A percentile compares a stretch with the other conserved stretches of the same genome.
Evolutionary conservation across 164 flowering plant species (phyloP).

Genomic region (Euptelea pleiosperma): DNA sequence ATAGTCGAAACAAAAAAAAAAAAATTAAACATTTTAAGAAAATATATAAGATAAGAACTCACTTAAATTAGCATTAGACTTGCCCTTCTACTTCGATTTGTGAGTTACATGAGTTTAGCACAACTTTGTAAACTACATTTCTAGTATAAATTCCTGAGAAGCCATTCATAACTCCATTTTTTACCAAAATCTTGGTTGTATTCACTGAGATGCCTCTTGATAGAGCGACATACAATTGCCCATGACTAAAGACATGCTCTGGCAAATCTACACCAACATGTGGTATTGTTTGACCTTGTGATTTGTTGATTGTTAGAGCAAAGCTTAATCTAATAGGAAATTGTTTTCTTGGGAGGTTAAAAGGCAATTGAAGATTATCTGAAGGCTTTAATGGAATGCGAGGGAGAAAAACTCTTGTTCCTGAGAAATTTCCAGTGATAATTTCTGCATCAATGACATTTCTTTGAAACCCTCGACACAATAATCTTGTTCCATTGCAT

Average conservation of each 20-base stretch:
- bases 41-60: too few relatives aligned
- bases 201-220: background rate
- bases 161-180: background rate
- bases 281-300: slow-evolving; percentile 15
- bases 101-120: background rate
- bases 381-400: slow-evolving; percentile 10
- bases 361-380: background rate
- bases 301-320: slow-evolving; percentile 23
- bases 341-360: slow-evolving; percentile 8
- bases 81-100: background rate
- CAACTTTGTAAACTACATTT: background rate
- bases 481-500: slow-evolving; percentile 17
- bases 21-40: too few relatives aligned
- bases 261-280: background rate
- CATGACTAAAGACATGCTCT: slow-evolving; percentile 8
- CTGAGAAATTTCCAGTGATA: background rate
- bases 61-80: too few relatives aligned
- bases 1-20: too few relatives aligned
- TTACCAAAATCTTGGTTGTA: background rate
- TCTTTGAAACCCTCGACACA: slow-evolving; percentile 1
- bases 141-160: background rate
- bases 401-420: slow-evolving; percentile 6
- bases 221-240: slow-evolving; percentile 10
- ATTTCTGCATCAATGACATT: slow-evolving; percentile 19
- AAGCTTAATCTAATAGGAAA: slow-evolving; percentile 15